Base-by-base conservation (phyloP, 345 rosid species). In the Citrus trifoliata region DNA sequence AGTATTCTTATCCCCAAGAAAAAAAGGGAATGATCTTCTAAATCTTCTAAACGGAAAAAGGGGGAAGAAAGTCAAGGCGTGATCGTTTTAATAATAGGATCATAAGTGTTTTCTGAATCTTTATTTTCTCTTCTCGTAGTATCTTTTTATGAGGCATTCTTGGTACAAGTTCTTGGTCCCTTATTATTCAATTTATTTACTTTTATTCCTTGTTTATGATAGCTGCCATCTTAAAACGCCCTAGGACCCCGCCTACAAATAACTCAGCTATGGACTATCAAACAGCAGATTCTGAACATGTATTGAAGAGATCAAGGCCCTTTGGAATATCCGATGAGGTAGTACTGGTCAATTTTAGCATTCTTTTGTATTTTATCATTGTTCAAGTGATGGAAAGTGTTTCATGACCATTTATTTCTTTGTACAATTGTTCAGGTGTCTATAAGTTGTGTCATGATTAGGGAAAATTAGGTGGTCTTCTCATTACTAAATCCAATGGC, bases 241-340 rank as follows among this genome's bases (percentile, higher is more conserved):
- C 97, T 38, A 85, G 93, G 84, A 91, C 91, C 35, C 92, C 93
- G 40, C 88, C 91, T 55, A 74, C 87, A 58, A 84, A 78, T 81
- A 90, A 85, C 80, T 81, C 91, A 22, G 79, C 88, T 69, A 81
- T 85, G 82, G 95, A 94, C 79, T 92, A 91, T 82, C 97, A 90
- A 79, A 88, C 92, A 63, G 95, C 98, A 71, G 97, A 91, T 77
- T 92, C 97, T 78, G 94, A 90, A 74, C 88, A 84, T 83, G 87
- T 87, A 51, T 38, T 88, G 85, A 92, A 90, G 90, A 91, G 98
- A 83, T 38, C 95, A 62, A 85, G 94, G 75, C 87, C 94, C 19
- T 91, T 85, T 73, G 97, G 93, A 82, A 82, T 90, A 35, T 77
- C 92, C 19, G 97, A 94, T 65, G 94, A 94, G 93, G 98, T 92